Evolutionary conservation across 345 rosid species (phyloP), one percentile per base, ranked within the genome.

Genomic region (Gossypium bickii): DNA sequence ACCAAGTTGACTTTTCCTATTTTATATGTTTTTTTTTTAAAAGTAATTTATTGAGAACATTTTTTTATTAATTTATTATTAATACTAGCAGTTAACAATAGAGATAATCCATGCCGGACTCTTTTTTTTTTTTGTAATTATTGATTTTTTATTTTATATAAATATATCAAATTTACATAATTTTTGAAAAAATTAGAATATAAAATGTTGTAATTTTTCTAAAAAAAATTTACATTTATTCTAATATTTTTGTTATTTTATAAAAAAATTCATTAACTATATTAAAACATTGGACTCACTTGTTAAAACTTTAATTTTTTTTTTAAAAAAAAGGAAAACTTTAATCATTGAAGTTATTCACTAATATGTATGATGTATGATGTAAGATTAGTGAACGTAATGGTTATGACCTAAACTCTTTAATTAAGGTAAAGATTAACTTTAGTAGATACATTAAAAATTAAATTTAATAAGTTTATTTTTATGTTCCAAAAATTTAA

Each of bases 21-120:
- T 59, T 1, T 59, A 12, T 59, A 58, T 58, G 34, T 24, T n/a
- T 22, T 58, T 3, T 12, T 0, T 0, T 4, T 49, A 22, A 66
- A n/a, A 27, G 13, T 4, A 17, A 53, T 57, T 63, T 74, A 57
- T 65, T 27, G 0, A 22, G 12, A 56, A 52, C 3, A 24, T 24
- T 7, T 67, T 29, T 69, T 25, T 15, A 51, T 17, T 29, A 43
- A 1, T 7, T 25, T 24, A 5, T 27, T 80, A 27, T 24, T 41
- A 64, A 25, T 43, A 27, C 41, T 29, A 27, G 20, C 18, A 15
- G 18, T 61, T 74, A 44, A n/a, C 3, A 25, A 24, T 47, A 47
- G 61, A 70, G 59, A 76, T 68, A 70, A 25, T 65, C 3, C 29
- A 25, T 5, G 70, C 9, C 52, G 51, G 70, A n/a, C 25, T 65